Evolutionary conservation across 129 eudicot species (phyloP), one percentile per base, ranked within the genome.

Genomic region (Pittosporum tobira): DNA sequence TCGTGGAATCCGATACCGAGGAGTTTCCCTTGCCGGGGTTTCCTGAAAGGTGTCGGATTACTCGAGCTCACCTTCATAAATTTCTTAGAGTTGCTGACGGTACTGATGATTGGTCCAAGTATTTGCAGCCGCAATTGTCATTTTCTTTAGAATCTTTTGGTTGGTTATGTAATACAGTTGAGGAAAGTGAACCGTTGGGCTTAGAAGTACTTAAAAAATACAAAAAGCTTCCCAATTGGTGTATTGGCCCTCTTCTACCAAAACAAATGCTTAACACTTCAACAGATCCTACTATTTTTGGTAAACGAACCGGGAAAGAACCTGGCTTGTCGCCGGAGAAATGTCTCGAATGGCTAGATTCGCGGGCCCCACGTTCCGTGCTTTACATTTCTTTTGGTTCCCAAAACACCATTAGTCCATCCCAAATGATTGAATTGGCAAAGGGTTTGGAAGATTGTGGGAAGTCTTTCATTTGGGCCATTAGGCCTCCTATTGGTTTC

Each of bases 361-460:
- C 8, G 6, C 79, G 69, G 15, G 51, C 71, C 2, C 28, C 18
- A 11, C 6, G 62, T 0, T 75, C 87, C 1, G 88, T 83, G 47
- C 76, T 82, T 11, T 80, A 72, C 71, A 72, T 88, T 16, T 75
- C 87, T 20, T 83, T 88, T 55, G 91, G 88, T 18, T 88, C 91
- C 7, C 94, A 88, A 46, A 83, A 80, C 66, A 77, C 78, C 0
- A 65, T 77, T 0, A 47, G 64, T 28, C 45, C 65, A 8, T 30
- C 70, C 24, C 95, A 87, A 30, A 82, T 82, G 93, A 82, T 82
- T 88, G 82, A 75, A 27, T 42, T 87, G 28, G 95, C 91, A 8
- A 51, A 58, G 56, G 91, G 93, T 7, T 68, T 87, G 66, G 93
- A 77, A 61, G 78, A 73, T 11, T 76, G 85, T 16, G 66, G 47